Evolutionary conservation across 768 basidiomycete genomes (phyloP).

Genomic region (Coprinopsis marcescibilis): DNA sequence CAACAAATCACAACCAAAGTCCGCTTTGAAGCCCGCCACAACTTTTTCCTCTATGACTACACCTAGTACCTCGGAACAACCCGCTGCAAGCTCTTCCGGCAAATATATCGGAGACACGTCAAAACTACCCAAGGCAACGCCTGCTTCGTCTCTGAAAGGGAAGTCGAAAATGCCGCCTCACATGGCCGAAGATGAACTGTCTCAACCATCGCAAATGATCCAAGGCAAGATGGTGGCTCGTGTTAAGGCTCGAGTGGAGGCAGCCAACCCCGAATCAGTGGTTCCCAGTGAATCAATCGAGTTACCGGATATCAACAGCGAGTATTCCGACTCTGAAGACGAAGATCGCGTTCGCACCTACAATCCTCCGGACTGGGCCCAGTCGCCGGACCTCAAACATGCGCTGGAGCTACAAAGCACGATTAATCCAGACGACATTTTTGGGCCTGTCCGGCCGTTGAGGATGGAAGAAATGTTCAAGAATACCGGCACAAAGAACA

Average conservation of each 20-base stretch:
- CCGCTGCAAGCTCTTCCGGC: conserved; percentile 25
- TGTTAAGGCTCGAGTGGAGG: conserved; percentile 61
- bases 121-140: conserved; percentile 19
- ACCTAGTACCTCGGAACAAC: conserved; percentile 11
- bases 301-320: conserved; percentile 92
- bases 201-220: conserved; percentile 57
- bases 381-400: conserved; percentile 78
- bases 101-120: conserved; percentile 29
- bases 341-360: conserved; percentile 73
- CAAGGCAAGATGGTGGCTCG: conserved; percentile 70
- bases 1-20: conserved; percentile 50
- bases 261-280: conserved; percentile 43
- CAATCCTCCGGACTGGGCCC: conserved; percentile 83
- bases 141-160: conserved; percentile 28
- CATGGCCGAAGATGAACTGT: conserved; percentile 45
- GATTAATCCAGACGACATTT: conserved; percentile 89
- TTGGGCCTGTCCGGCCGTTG: conserved; percentile 81
- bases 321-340: conserved; percentile 95
- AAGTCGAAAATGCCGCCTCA: conserved; percentile 46
- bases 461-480: conserved; percentile 94
- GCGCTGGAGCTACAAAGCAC: conserved; percentile 78
- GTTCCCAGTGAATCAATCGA: conserved; percentile 79
- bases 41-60: conserved; percentile 31
- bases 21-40: conserved; percentile 33
- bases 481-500: conserved; percentile 56